These are phyloP conservation scores for Microcos paniculata DNA, from an alignment of 345 rosid genomes.

Conservation along the genomic window DNA sequence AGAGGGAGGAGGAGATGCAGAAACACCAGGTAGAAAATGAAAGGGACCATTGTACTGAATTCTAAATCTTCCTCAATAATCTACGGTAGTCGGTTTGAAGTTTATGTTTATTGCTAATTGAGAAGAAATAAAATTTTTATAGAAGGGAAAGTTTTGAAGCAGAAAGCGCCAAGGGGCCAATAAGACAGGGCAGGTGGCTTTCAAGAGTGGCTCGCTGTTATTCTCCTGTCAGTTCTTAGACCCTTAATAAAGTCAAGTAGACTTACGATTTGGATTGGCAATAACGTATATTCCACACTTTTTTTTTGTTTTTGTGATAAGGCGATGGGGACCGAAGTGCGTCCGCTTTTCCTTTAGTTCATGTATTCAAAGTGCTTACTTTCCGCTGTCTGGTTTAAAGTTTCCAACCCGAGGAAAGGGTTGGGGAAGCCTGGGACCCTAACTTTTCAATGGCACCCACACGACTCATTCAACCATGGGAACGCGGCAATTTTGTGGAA, in stretches of 20 bases:
- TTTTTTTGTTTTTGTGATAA: slow-evolving; percentile 4
- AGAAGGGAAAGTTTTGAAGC: background rate
- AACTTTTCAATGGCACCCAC: background rate
- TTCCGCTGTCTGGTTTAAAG: background rate
- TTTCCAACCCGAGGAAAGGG: background rate
- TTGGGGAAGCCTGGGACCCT: background rate
- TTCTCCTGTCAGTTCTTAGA: background rate
- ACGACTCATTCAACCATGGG: background rate
- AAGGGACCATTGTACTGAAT: background rate
- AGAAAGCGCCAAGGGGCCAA: background rate
- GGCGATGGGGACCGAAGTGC: background rate
- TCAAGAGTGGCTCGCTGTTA: background rate
- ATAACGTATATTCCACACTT: background rate
- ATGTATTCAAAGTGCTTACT: background rate
- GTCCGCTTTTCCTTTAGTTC: background rate
- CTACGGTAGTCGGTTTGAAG: background rate
- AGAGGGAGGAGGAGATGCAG: background rate
- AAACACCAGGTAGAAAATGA: background rate
- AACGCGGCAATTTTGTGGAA: background rate
- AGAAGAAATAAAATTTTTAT: background rate
- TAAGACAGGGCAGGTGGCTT: background rate
- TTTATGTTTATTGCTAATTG: background rate
- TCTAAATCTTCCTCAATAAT: background rate
- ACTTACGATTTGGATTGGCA: background rate
- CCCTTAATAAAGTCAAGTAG: background rate